These are phyloP conservation scores for Xylariaceae sp. DNA, from an alignment of 2,329 filamentous ascomycete species.

Conservation along the genomic window DNA sequence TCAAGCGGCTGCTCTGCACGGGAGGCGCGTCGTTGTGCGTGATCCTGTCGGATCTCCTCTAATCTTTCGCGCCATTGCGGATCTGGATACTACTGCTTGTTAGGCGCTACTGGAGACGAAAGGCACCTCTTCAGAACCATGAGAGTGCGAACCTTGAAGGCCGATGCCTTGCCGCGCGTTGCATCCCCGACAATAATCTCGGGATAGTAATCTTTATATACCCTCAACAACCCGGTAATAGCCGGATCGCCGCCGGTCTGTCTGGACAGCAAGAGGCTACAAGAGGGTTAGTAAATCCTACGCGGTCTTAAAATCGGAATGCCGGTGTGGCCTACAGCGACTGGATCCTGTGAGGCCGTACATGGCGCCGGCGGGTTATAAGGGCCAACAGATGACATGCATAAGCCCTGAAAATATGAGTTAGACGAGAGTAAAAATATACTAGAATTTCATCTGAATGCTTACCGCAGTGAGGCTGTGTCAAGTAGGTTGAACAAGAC, in stretches of 20 bases:
- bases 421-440: constrained; percentile 7
- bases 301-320: not conserved
- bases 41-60: constrained; percentile 58
- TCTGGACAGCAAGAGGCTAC: constrained; percentile 52
- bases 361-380: constrained; percentile 75
- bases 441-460: too few species aligned
- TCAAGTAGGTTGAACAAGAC: constrained; percentile 78
- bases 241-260: constrained; percentile 67
- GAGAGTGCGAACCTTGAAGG: constrained; percentile 57
- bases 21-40: constrained; percentile 44
- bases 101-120: too few species aligned
- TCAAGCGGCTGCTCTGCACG: constrained; percentile 36
- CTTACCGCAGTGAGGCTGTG: constrained; percentile 66
- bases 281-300: constrained; percentile 2
- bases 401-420: constrained; percentile 39
- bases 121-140: too few species aligned
- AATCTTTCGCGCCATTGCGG: constrained; percentile 66
- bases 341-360: constrained; percentile 78
- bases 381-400: constrained; percentile 74
- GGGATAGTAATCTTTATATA: constrained; percentile 89
- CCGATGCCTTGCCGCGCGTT: constrained; percentile 53
- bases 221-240: constrained; percentile 66
- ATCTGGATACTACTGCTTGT: constrained; percentile 59
- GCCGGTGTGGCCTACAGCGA: constrained; percentile 47
- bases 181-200: constrained; percentile 76